These are phyloP conservation scores for Penicillium paradoxum DNA, from an alignment of 495 filamentous ascomycete species.

Conservation along the genomic window DNA sequence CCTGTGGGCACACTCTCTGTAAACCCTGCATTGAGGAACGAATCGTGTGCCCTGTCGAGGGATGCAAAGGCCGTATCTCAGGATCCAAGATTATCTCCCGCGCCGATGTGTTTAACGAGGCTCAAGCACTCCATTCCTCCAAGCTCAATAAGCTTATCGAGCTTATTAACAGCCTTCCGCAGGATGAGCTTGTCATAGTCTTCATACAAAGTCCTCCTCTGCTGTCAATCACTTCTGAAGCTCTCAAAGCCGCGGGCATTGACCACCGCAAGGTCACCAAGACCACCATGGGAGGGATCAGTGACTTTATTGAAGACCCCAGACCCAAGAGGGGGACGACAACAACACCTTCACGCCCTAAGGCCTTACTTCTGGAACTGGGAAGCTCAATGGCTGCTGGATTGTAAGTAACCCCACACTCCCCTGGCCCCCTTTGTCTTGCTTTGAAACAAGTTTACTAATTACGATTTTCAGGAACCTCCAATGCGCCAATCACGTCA, in stretches of 20 bases:
- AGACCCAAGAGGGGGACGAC: neutral
- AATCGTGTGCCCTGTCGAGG: constrained; percentile 23
- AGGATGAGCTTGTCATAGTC: constrained; percentile 44
- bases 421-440: neutral
- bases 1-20: constrained; percentile 52
- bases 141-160: constrained; percentile 47
- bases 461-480: constrained; percentile 52
- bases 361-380: constrained; percentile 63
- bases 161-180: constrained; percentile 37
- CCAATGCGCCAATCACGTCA: constrained; percentile 68
- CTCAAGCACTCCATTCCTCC: constrained; percentile 32
- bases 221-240: constrained; percentile 29
- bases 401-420: constrained; percentile 43
- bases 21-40: constrained; percentile 24
- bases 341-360: constrained; percentile 10
- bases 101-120: constrained; percentile 19
- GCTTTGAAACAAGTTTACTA: neutral
- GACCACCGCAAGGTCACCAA: constrained; percentile 15
- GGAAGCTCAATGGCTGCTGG: constrained; percentile 63
- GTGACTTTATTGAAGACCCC: constrained; percentile 5
- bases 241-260: constrained; percentile 28
- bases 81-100: constrained; percentile 32
- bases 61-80: constrained; percentile 29
- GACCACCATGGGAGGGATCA: neutral
- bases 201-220: constrained; percentile 50